Percentiles rank a stretch among this genome's conserved stretches.
phyloP scores from a whole-genome alignment of 495 filamentous ascomycete species.

The Geoglossum glabrum region DNA sequence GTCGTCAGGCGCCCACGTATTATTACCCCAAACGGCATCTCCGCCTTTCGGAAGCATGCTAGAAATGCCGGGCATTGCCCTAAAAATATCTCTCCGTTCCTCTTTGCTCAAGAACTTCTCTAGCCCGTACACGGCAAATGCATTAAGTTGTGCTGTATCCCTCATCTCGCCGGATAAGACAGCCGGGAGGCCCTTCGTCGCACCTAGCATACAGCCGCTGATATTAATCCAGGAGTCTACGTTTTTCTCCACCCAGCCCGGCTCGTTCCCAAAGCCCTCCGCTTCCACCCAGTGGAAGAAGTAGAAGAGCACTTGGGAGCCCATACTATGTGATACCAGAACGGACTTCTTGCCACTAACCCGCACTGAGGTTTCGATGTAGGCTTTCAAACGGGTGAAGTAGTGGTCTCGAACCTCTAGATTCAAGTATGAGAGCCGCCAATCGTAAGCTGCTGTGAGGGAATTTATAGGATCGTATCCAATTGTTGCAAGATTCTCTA shows the following conservation, averaged over 20 bases:
- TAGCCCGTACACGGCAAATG: constrained; percentile 92
- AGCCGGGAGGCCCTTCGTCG: constrained; percentile 77
- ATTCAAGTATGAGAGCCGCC: constrained; percentile 83
- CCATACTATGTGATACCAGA: constrained; percentile 91
- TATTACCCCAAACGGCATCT: constrained; percentile 81
- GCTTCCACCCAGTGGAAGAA: constrained; percentile 97
- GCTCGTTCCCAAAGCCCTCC: constrained; percentile 51
- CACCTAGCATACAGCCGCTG: constrained; percentile 91
- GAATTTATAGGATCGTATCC: constrained; percentile 94
- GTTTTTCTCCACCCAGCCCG: constrained; percentile 74
- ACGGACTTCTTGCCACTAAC: constrained; percentile 59
- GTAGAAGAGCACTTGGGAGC: constrained; percentile 83
- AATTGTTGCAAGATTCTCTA: constrained; percentile 86
- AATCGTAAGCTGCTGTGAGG: constrained; percentile 91
- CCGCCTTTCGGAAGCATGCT: constrained; percentile 97
- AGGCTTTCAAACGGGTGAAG: constrained; percentile 69
- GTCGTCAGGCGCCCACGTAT: constrained; percentile 81
- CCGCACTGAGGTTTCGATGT: constrained; percentile 64
- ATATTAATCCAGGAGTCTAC: constrained; percentile 96
- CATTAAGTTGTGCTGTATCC: constrained; percentile 89
- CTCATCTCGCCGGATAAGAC: constrained; percentile 94
- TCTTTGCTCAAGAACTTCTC: constrained; percentile 85
- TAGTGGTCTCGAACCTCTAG: constrained; percentile 82
- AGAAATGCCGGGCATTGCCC: constrained; percentile 89
- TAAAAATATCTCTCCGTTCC: constrained; percentile 83